Evolutionary conservation across 257 asterid genomes (phyloP), one percentile per base, ranked within the genome.

Genomic region (Solanum medicagineum): DNA sequence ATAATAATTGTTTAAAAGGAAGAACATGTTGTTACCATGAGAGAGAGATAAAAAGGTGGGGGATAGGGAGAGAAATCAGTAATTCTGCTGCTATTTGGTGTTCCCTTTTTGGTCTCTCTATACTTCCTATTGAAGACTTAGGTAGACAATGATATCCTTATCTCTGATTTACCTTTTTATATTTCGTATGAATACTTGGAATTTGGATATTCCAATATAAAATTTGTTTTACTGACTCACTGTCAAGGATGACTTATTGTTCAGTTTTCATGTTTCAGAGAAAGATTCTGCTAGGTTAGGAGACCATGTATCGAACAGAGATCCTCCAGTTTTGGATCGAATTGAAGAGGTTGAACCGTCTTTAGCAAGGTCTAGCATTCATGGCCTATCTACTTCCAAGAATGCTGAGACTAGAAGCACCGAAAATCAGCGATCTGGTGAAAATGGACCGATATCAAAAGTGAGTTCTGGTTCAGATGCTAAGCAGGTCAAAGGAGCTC

Each of bases 401-500:
- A 69, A 86, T 32, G 56, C 13, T 36, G 89, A 87, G 85, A 85
- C 29, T 75, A 85, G 81, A 71, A 83, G 81, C 81, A 83, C 85
- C 20, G 90, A 88, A 49, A 40, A 49, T 65, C 88, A 49, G 86
- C 86, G 84, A 85, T 86, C 93, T 40, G 77, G 81, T 49, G 94
- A 88, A 81, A 86, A 80, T 19, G 85, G 60, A 73, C 92, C 49
- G 6, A 85, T 32, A 22, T 63, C 98, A 54, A 62, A 89, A 56
- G 29, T 79, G 85, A 86, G 85, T 77, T 84, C 81, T 90, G 91
- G 80, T 87, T 73, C 89, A 29, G 98, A 93, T 73, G 85, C 92
- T 81, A 92, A 88, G 89, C 96, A 92, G 88, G 93, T 70, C 68
- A 93, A 91, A 89, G 97, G 97, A 86, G 88, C 92, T 82, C 94